These are phyloP conservation scores for Boletus mariae DNA, from an alignment of 1,284 basidiomycete genomes.

Conservation along the genomic window DNA sequence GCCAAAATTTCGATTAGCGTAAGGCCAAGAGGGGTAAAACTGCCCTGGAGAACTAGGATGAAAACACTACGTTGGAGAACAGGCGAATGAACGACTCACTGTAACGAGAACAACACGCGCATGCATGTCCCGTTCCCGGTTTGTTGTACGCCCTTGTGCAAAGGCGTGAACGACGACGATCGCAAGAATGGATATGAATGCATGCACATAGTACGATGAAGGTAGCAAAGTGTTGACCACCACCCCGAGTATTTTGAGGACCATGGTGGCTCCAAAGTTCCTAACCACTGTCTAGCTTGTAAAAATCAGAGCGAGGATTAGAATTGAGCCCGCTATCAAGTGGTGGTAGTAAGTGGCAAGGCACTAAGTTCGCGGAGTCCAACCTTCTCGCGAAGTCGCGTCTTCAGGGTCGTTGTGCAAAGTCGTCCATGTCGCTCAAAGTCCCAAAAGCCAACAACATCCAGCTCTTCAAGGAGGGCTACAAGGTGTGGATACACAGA, in stretches of 20 bases:
- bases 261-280: slow-evolving; percentile 16
- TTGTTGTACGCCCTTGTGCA: slow-evolving; percentile 65
- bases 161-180: slow-evolving; percentile 52
- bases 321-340: too few species aligned
- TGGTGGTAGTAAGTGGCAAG: too few species aligned
- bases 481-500: slow-evolving; percentile 59
- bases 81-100: slow-evolving; percentile 36
- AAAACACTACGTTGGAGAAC: neutral
- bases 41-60: slow-evolving; percentile 47
- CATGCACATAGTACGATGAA: slow-evolving; percentile 46
- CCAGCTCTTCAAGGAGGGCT: slow-evolving; percentile 93
- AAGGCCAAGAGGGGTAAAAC: slow-evolving; percentile 67
- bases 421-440: slow-evolving; percentile 77
- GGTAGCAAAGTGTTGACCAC: slow-evolving; percentile 20
- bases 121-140: slow-evolving; percentile 69
- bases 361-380: slow-evolving; percentile 17
- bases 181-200: slow-evolving; percentile 40
- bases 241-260: slow-evolving; percentile 29
- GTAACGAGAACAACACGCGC: slow-evolving; percentile 67
- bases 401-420: neutral
- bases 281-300: too few species aligned
- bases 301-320: too few species aligned
- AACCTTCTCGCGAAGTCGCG: neutral
- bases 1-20: slow-evolving; percentile 63
- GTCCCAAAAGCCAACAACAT: slow-evolving; percentile 88